Conservation (phyloP, 495 filamentous ascomycete species). For the Tuber brumale region DNA sequence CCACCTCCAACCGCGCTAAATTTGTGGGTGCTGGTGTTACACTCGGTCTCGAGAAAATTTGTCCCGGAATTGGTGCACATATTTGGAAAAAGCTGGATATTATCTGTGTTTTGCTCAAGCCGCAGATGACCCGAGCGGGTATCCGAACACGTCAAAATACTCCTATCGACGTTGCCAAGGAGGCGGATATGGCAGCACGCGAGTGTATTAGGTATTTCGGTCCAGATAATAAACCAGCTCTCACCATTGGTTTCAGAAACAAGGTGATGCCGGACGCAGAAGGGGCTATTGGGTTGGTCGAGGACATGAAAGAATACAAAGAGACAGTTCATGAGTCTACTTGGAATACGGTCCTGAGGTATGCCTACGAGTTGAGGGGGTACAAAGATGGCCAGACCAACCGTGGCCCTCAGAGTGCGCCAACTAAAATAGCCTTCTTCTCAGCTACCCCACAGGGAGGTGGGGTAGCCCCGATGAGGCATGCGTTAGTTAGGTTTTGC, state of each 20-base stretch:
- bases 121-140: constrained; percentile 33
- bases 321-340: constrained; percentile 56
- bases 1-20: constrained; percentile 58
- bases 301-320: constrained; percentile 57
- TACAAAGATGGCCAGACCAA: constrained; percentile 44
- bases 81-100: constrained; percentile 77
- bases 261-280: constrained; percentile 66
- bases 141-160: not conserved
- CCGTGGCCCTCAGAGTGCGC: not conserved
- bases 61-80: constrained; percentile 58
- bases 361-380: constrained; percentile 58
- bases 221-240: constrained; percentile 61
- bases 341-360: constrained; percentile 64
- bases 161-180: constrained; percentile 62
- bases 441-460: constrained; percentile 80
- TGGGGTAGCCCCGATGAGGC: constrained; percentile 81
- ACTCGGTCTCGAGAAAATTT: constrained; percentile 48
- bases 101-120: constrained; percentile 55
- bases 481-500: constrained; percentile 72
- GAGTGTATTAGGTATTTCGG: constrained; percentile 78
- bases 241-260: constrained; percentile 67
- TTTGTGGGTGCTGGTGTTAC: constrained; percentile 61
- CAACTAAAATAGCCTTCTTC: constrained; percentile 72
- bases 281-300: constrained; percentile 46
- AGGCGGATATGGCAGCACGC: constrained; percentile 76